phyloP scores from a whole-genome alignment of 2,329 filamentous ascomycete species.

The Aspergillus novoparasiticus region DNA sequence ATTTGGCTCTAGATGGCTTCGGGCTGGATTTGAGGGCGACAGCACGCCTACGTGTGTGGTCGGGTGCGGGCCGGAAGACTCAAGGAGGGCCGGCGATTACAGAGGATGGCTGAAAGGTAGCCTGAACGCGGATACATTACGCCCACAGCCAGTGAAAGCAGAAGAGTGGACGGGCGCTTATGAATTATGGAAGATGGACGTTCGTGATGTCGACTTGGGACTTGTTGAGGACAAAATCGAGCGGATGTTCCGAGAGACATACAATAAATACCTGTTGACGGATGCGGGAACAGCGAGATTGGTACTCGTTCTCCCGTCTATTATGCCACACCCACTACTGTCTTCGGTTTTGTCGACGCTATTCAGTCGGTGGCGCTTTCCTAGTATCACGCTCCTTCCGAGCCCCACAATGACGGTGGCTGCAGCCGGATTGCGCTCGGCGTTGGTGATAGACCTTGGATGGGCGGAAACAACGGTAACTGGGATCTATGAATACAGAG shows the following conservation, averaged over 20 bases:
- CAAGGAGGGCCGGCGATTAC: slow-evolving; percentile 80
- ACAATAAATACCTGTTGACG: slow-evolving; percentile 70
- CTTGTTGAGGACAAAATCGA: slow-evolving; percentile 87
- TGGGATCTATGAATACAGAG: slow-evolving; percentile 86
- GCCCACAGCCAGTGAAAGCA: slow-evolving; percentile 28
- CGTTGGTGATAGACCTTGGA: slow-evolving; percentile 83
- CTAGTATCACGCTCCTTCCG: slow-evolving; percentile 79
- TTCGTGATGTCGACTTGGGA: slow-evolving; percentile 72
- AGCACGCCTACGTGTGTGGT: slow-evolving; percentile 70
- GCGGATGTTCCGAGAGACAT: slow-evolving; percentile 75
- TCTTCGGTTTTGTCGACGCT: slow-evolving; percentile 74
- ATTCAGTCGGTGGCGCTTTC: slow-evolving; percentile 78
- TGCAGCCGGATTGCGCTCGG: slow-evolving; percentile 82
- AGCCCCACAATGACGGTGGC: slow-evolving; percentile 72
- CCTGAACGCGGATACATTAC: slow-evolving; percentile 49
- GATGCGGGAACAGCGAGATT: slow-evolving; percentile 70
- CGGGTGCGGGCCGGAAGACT: slow-evolving; percentile 73
- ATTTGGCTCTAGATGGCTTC: slow-evolving; percentile 75
- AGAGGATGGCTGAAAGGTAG: slow-evolving; percentile 66
- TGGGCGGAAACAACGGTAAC: slow-evolving; percentile 90
- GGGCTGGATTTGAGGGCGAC: slow-evolving; percentile 86
- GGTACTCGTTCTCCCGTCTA: slow-evolving; percentile 74
- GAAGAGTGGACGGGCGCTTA: slow-evolving; percentile 51
- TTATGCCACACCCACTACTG: slow-evolving; percentile 75
- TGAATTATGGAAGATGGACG: slow-evolving; percentile 78